Percentiles rank a stretch among this genome's conserved stretches.
These are phyloP conservation scores for Austropuccinia psidii DNA, from an alignment of 1,284 basidiomycete species.

Conservation along the genomic window DNA sequence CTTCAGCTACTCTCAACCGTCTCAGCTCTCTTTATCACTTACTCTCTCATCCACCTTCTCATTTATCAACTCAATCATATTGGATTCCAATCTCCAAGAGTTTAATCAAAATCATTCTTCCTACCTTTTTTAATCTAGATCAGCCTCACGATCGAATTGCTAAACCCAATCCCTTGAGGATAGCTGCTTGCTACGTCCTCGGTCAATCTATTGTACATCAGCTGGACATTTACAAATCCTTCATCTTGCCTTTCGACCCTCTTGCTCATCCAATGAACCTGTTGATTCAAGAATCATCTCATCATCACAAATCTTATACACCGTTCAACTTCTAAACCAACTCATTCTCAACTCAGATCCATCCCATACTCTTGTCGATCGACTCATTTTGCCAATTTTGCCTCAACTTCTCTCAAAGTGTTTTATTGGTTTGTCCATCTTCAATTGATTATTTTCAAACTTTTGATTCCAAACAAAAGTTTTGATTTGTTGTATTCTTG, in stretches of 20 bases:
- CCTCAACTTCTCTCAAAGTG: slow-evolving; percentile 15
- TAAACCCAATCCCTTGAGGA: neutral
- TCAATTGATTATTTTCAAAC: too few relatives aligned
- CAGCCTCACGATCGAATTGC: neutral
- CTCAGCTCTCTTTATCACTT: slow-evolving; percentile 7
- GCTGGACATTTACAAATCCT: neutral
- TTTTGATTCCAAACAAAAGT: too few relatives aligned
- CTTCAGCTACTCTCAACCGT: slow-evolving; percentile 13
- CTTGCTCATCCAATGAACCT: neutral
- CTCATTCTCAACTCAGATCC: slow-evolving; percentile 30
- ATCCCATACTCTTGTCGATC: slow-evolving; percentile 3
- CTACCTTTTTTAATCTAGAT: neutral
- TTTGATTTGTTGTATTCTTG: too few relatives aligned
- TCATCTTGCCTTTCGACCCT: slow-evolving; percentile 10
- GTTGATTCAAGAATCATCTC: neutral
- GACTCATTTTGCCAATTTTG: slow-evolving; percentile 9
- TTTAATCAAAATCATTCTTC: neutral
- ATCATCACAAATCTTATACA: neutral
- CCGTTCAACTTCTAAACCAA: slow-evolving; percentile 4
- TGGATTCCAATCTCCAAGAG: neutral
- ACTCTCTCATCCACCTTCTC: slow-evolving; percentile 2
- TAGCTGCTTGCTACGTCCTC: slow-evolving; percentile 12
- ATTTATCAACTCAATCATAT: neutral
- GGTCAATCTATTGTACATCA: neutral
- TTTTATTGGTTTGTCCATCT: too few relatives aligned